These are phyloP conservation scores for Hypoxylon sp. DNA, from an alignment of 2,329 filamentous ascomycete species.

Conservation along the genomic window DNA sequence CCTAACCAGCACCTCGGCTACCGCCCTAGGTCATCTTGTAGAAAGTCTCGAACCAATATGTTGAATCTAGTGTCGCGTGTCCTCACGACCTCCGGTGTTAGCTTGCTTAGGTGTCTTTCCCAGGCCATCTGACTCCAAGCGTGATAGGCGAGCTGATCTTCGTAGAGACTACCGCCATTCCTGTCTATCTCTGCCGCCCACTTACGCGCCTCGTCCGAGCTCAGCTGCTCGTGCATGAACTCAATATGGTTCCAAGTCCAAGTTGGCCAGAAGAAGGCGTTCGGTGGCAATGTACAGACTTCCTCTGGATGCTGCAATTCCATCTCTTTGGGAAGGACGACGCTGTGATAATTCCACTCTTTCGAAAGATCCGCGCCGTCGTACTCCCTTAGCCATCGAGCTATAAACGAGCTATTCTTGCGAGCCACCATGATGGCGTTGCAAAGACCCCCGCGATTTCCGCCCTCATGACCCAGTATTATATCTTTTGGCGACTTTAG, in stretches of 20 bases:
- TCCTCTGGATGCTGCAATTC: constrained; percentile 52
- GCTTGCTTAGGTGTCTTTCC: constrained; percentile 53
- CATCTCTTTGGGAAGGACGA: constrained; percentile 54
- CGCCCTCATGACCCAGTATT: constrained; percentile 57
- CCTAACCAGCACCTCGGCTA: constrained; percentile 1
- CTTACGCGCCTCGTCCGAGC: constrained; percentile 49
- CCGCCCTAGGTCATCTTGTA: constrained; percentile 49
- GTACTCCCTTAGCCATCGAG: constrained; percentile 56
- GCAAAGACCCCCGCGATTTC: constrained; percentile 57
- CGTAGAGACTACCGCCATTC: constrained; percentile 55
- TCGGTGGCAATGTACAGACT: constrained; percentile 56
- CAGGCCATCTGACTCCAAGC: constrained; percentile 59
- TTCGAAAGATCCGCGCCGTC: constrained; percentile 52
- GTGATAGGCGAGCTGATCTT: constrained; percentile 58
- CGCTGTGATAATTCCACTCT: constrained; percentile 59
- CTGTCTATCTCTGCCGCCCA: constrained; percentile 53
- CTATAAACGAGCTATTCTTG: constrained; percentile 55
- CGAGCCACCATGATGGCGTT: constrained; percentile 58
- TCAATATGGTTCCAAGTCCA: constrained; percentile 58
- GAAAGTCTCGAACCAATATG: constrained; percentile 54
- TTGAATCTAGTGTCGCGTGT: constrained; percentile 57
- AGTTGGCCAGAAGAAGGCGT: constrained; percentile 59
- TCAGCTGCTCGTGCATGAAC: constrained; percentile 57
- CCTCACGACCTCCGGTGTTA: constrained; percentile 55
- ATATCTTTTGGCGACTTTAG: constrained; percentile 53